A percentile compares a stretch with the other conserved stretches of the same genome.
Evolutionary conservation across 148 eudicot species (phyloP).

Genomic region (Bassia scoparia): DNA sequence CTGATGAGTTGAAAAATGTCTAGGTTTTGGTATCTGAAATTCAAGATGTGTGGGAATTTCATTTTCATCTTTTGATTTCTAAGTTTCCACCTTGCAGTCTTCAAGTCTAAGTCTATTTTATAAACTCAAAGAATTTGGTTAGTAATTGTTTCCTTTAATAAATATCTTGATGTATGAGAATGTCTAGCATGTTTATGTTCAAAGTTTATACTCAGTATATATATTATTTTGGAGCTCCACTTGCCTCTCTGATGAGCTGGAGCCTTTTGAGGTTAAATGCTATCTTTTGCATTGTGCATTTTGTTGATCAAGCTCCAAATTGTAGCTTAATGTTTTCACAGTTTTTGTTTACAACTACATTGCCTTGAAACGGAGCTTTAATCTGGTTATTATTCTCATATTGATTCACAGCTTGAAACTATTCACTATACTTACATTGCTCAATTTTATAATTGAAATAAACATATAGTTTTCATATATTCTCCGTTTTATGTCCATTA

Average conservation of each 20-base stretch:
- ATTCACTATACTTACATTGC: background rate
- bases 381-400: background rate
- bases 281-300: background rate
- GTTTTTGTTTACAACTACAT: background rate
- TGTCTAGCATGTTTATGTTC: background rate
- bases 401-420: too few species aligned
- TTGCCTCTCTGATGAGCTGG: background rate
- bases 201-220: background rate
- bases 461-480: background rate
- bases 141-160: background rate
- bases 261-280: background rate
- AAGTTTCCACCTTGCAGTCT: background rate
- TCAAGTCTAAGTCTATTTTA: background rate
- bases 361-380: background rate
- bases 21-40: background rate
- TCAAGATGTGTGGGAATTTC: background rate
- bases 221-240: background rate
- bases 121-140: background rate
- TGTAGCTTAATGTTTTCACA: background rate
- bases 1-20: background rate
- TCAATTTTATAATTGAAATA: background rate
- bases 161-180: background rate
- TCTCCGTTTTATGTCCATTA: background rate
- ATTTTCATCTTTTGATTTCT: background rate
- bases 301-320: background rate